Evolutionary conservation across 2,329 filamentous ascomycete species (phyloP), one percentile per base, ranked within the genome.

Genomic region (Colletotrichum salicis): DNA sequence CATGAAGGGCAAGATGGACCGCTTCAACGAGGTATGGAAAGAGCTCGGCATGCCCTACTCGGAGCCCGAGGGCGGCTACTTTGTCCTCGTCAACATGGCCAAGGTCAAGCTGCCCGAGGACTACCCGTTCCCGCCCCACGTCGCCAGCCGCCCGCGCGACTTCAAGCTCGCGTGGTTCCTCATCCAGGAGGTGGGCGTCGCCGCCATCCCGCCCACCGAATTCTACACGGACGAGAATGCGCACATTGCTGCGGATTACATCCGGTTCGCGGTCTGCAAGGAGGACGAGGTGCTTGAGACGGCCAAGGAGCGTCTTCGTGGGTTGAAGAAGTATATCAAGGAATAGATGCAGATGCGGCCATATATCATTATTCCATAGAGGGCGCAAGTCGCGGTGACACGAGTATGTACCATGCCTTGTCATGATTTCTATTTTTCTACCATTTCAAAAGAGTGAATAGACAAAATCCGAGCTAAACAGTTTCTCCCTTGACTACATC

Each of bases 161-260:
- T 99, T 98, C 84, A 94, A 97, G 86, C 89, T 99, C 58, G 90
- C 91, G 45, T 99, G 96, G 96, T 98, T 98, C 84, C 84, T 98
- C 77, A 99, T 99, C 82, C 95, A 95, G 81, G 96, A 99, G 85
- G 86, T 99, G 24, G 96, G 96, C 11, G 94, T 99, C 33, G 96
- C 96, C 3, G 95, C 96, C 10, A 98, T 99, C 74, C 96, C 96
- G 22, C 96, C 96, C 0, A 97, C 95, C 0, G 96, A 99, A 82
- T 99, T 99, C 82, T 98, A 98, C 81, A 98, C 96, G 0, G 91
- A 94, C 22, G 84, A 82, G 55, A 97, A 97, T 78, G 90, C 93
- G 33, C 90, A 93, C 77, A 90, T 98, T 76, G 96, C 94, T 0
- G 94, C 98, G 85, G 93, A 98, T 77, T 99, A 97, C 84, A 87